Conservation (phyloP, 768 basidiomycete genomes). For the Agaricus blazei region DNA sequence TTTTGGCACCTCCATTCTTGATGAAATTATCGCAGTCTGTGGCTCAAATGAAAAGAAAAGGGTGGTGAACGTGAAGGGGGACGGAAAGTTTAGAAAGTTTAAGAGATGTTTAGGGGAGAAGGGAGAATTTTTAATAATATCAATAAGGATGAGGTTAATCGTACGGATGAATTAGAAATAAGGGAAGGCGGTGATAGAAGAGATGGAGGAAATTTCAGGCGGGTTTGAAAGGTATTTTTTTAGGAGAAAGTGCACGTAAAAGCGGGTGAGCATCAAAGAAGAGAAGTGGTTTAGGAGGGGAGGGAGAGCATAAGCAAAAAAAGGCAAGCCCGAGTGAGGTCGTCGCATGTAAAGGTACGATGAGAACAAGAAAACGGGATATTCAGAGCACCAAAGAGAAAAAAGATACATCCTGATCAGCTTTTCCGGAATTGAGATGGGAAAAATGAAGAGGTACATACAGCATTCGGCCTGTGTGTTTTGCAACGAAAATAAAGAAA, state of each 20-base stretch:
- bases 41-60: constrained; percentile 5
- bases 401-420: neutral
- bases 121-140: neutral
- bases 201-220: neutral
- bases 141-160: neutral
- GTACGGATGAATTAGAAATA: neutral
- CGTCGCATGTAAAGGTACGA: neutral
- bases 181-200: neutral
- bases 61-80: neutral
- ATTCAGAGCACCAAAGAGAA: neutral
- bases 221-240: no score
- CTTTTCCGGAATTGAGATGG: constrained; percentile 1
- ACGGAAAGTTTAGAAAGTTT: neutral
- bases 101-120: neutral
- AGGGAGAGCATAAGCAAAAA: neutral
- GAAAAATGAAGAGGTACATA: constrained; percentile 15
- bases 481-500: no score
- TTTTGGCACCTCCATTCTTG: constrained; percentile 37
- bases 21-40: constrained; percentile 63
- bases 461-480: constrained; percentile 24
- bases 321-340: no score
- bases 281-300: neutral
- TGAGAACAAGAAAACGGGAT: neutral
- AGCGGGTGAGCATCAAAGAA: neutral
- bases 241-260: neutral